Conservation (phyloP, 1,139 yeast species). For the Arxiozyma slooffiae region DNA sequence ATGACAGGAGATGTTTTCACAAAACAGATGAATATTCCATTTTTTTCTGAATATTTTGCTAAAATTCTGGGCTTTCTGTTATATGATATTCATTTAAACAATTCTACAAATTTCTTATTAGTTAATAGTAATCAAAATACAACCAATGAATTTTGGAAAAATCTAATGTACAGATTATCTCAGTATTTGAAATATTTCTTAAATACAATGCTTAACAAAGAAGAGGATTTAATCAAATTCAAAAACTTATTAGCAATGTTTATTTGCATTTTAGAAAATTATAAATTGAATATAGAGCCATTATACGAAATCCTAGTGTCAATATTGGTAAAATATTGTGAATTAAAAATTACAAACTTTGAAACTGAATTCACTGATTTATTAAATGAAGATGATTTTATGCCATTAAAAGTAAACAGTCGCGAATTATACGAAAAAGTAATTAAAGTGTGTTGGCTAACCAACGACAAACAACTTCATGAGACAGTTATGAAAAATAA, state of each 20-base stretch:
- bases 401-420: constrained; percentile 69
- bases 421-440: constrained; percentile 52
- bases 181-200: constrained; percentile 40
- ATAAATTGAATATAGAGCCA: constrained; percentile 50
- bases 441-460: constrained; percentile 61
- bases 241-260: constrained; percentile 62
- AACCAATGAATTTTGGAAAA: constrained; percentile 76
- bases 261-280: constrained; percentile 67
- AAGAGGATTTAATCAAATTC: constrained; percentile 36
- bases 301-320: constrained; percentile 54
- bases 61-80: constrained; percentile 70
- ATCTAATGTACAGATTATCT: constrained; percentile 48
- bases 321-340: constrained; percentile 53
- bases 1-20: constrained; percentile 21
- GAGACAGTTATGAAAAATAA: constrained; percentile 32
- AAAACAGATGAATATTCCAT: constrained; percentile 19
- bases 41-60: constrained; percentile 47
- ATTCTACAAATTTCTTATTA: constrained; percentile 46
- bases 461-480: constrained; percentile 31
- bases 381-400: constrained; percentile 73
- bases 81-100: constrained; percentile 58
- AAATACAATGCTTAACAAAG: constrained; percentile 26
- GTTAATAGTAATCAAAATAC: constrained; percentile 43
- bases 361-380: constrained; percentile 50
- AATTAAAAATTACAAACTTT: constrained; percentile 47